These are phyloP conservation scores for Beauveria brongniartii DNA, from an alignment of 2,329 filamentous ascomycete species.

Conservation along the genomic window DNA sequence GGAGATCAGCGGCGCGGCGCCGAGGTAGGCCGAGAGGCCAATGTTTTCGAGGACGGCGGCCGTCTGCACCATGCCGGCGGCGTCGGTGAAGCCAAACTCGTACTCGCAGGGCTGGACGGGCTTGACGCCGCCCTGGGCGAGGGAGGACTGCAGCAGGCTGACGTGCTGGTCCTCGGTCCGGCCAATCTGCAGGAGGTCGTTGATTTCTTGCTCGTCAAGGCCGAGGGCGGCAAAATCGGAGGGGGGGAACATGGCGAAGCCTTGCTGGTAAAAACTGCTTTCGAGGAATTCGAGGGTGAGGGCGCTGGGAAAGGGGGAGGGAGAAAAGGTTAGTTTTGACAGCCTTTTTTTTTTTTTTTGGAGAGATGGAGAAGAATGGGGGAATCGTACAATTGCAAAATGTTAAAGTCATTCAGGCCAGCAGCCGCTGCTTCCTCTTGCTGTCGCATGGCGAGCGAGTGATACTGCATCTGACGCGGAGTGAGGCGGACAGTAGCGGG, in stretches of 20 bases:
- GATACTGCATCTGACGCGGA: constrained; percentile 3
- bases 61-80: constrained; percentile 44
- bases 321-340: too few relatives aligned
- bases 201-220: constrained; percentile 30
- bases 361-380: too few relatives aligned
- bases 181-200: constrained; percentile 44
- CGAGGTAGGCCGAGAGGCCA: constrained; percentile 56
- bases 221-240: constrained; percentile 44
- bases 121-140: constrained; percentile 27
- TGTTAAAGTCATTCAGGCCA: constrained; percentile 8
- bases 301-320: constrained; percentile 26
- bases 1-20: constrained; percentile 52
- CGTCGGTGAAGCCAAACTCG: constrained; percentile 48
- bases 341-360: too few relatives aligned
- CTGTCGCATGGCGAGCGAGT: constrained; percentile 1
- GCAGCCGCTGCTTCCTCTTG: background rate
- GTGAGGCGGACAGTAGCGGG: constrained; percentile 7
- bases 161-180: constrained; percentile 51
- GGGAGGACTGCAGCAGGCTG: constrained; percentile 34
- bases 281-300: constrained; percentile 50
- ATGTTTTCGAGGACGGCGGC: constrained; percentile 58
- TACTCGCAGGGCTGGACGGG: constrained; percentile 50
- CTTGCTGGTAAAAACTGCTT: constrained; percentile 53
- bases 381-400: constrained; percentile 8
- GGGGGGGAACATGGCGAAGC: constrained; percentile 47